These are phyloP conservation scores for Pharus latifolius DNA, from an alignment of 176 grass and related monocot genomes.

Conservation along the genomic window DNA sequence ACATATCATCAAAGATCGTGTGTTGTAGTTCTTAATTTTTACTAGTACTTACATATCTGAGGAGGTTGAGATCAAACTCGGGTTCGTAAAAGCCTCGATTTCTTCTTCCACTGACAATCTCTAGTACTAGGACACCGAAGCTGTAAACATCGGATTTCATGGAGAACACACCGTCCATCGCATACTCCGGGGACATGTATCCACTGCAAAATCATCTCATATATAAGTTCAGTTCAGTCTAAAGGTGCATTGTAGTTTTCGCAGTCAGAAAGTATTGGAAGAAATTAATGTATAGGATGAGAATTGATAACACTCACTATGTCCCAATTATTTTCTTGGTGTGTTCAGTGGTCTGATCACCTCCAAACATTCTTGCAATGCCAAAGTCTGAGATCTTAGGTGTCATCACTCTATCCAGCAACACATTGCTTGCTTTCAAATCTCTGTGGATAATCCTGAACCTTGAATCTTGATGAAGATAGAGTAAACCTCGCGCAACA, in stretches of 20 bases:
- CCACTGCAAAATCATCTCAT: neutral
- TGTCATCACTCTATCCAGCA: constrained; percentile 26
- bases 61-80: constrained; percentile 28
- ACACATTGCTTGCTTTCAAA: constrained; percentile 32
- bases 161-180: constrained; percentile 32
- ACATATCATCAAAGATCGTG: neutral
- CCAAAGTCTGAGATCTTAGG: constrained; percentile 42
- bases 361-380: constrained; percentile 35
- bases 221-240: neutral
- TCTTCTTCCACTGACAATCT: constrained; percentile 22
- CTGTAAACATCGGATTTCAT: constrained; percentile 33
- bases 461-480: constrained; percentile 39
- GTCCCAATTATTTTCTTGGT: constrained; percentile 38
- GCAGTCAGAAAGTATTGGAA: too few species aligned
- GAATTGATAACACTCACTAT: constrained; percentile 24
- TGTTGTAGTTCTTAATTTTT: neutral
- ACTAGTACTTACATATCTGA: constrained; percentile 18
- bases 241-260: neutral
- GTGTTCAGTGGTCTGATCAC: constrained; percentile 31
- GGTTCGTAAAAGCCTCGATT: constrained; percentile 12
- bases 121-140: constrained; percentile 21
- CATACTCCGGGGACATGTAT: constrained; percentile 42
- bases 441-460: constrained; percentile 39
- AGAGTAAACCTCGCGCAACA: constrained; percentile 30
- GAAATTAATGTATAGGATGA: too few species aligned